Evolutionary conservation across 2,329 filamentous ascomycete species (phyloP), one percentile per base, ranked within the genome.

Genomic region (Colletotrichum lentis): DNA sequence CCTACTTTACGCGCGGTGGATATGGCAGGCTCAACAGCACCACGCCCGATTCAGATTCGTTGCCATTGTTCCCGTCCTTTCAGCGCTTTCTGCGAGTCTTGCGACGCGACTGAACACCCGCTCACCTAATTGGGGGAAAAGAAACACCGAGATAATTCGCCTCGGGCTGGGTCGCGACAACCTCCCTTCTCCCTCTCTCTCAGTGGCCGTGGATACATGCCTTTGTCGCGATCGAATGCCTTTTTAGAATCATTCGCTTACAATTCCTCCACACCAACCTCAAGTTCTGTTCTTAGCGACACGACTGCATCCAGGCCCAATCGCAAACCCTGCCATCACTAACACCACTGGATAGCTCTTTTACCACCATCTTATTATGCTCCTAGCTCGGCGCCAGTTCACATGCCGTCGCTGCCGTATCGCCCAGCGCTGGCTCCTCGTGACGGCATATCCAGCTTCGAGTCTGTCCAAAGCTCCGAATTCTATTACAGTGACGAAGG

Each of bases 401-500:
- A 72, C 74, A 80, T 79, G 78, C 76, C 77, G 66, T 70, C 71
- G 64, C 61, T 72, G 72, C 67, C 69, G 75, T 73, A 74, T 71
- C 72, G 75, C 75, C 74, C 76, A 74, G 75, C 73, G 75, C 76
- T 75, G 74, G 75, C 76, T 74, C 72, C 73, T 57, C 74, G 74
- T 73, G 77, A 78, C 74, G 77, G 76, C 75, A 75, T 71, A 74
- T 70, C 72, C 72, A 74, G 71, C 67, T 71, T 73, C 62, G 71
- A 73, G 60, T 67, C 71, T 54, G 70, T 70, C 52, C 71, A 70
- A 47, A 72, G 68, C 58, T 72, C 71, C 49, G 80, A 82, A 37
- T 75, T 79, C 16, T 85, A 84, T 73, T 88, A 91, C 73, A 86
- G 86, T 62, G 88, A 90, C 73, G 80, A 89, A 80, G 88, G 88